Percentiles rank a stretch among this genome's conserved stretches.
phyloP scores from a whole-genome alignment of 2,329 filamentous ascomycete genomes.

The Curvularia sp. region DNA sequence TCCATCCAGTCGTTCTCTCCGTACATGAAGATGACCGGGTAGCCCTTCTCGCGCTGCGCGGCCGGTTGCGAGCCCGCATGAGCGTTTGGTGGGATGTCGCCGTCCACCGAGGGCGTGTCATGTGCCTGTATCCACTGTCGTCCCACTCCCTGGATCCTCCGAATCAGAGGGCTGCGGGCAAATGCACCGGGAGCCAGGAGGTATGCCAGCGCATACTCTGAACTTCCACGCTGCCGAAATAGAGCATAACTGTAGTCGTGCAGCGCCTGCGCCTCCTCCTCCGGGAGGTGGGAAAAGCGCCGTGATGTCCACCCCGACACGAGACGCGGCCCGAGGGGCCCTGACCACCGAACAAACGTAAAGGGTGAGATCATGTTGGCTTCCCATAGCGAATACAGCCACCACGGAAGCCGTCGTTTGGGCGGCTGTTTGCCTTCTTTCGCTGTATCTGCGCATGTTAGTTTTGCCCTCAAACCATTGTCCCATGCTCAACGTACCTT shows the following conservation, averaged over 20 bases:
- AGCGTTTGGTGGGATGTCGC: constrained; percentile 27
- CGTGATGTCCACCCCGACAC: constrained; percentile 95
- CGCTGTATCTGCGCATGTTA: constrained; percentile 33
- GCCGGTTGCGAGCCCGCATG: constrained; percentile 4
- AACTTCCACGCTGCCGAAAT: constrained; percentile 89
- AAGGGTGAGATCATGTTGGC: constrained; percentile 91
- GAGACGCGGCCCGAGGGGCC: constrained; percentile 87
- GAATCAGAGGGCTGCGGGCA: constrained; percentile 84
- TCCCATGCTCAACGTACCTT: constrained; percentile 11
- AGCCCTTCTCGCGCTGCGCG: constrained; percentile 64
- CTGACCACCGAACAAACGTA: constrained; percentile 83
- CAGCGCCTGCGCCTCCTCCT: constrained; percentile 79
- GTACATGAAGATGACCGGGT: constrained; percentile 92
- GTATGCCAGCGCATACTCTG: constrained; percentile 92
- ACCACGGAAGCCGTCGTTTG: constrained; percentile 73
- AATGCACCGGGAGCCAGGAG: constrained; percentile 93
- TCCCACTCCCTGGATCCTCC: constrained; percentile 84
- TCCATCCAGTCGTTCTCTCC: constrained; percentile 99
- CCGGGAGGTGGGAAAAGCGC: constrained; percentile 86
- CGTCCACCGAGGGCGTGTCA: constrained; percentile 34
- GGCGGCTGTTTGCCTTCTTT: constrained; percentile 55
- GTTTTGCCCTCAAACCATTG: not conserved
- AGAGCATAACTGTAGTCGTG: constrained; percentile 95
- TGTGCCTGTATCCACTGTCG: constrained; percentile 64
- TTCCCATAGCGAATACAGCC: constrained; percentile 95